Evolutionary conservation across 805 yeast species (phyloP).

Genomic region (Zygosaccharomyces siamensis): DNA sequence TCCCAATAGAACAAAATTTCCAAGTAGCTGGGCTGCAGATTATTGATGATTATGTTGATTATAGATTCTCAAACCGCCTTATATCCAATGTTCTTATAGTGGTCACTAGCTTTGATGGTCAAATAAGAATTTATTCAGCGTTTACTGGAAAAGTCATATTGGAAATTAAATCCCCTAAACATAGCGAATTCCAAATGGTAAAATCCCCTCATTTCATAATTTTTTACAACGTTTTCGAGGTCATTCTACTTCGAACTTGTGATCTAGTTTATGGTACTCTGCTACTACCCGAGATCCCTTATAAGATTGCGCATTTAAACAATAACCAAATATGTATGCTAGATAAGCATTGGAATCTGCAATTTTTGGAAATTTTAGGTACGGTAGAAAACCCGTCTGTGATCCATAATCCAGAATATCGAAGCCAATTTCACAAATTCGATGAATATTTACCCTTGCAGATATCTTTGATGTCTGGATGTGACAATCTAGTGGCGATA

Average conservation of each 20-base stretch:
- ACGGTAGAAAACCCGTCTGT: no score
- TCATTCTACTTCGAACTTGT: slow-evolving; percentile 2
- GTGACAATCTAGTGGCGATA: not conserved
- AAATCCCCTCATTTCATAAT: slow-evolving; percentile 4
- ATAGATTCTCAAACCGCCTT: not conserved
- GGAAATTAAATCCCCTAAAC: slow-evolving; percentile 4
- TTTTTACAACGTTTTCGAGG: slow-evolving; percentile 8
- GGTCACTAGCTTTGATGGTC: slow-evolving; percentile 10
- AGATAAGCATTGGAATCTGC: not conserved
- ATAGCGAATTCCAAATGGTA: not conserved
- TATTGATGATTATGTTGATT: not conserved
- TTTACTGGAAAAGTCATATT: not conserved
- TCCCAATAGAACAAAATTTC: slow-evolving; percentile 1
- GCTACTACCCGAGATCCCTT: slow-evolving; percentile 4
- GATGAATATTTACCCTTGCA: slow-evolving; percentile 6
- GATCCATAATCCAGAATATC: not conserved
- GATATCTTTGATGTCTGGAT: not conserved
- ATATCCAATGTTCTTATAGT: not conserved
- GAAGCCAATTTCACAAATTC: slow-evolving; percentile 1
- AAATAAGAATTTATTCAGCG: slow-evolving; percentile 1
- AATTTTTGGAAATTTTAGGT: not conserved
- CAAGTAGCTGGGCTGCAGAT: slow-evolving; percentile 4
- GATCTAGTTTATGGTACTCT: slow-evolving; percentile 2
- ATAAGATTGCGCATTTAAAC: not conserved
- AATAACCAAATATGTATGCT: not conserved